Evolutionary conservation across 2,329 filamentous ascomycete species (phyloP), one percentile per base, ranked within the genome.

Genomic region (Cytospora paraplurivora): DNA sequence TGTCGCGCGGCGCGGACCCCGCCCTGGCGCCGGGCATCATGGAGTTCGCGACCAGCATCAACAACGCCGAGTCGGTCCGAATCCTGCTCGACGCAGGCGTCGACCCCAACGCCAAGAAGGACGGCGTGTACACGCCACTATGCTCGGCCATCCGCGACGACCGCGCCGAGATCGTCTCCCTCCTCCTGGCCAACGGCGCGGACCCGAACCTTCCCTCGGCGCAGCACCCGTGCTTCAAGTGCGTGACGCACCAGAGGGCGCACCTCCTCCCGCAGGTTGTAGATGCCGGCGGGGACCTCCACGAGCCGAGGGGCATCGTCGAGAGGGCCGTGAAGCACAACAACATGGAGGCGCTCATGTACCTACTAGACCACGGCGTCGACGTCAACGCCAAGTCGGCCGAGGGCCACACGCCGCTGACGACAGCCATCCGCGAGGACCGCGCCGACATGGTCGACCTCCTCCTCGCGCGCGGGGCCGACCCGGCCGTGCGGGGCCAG

Each of bases 61-160:
- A 89, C 76, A 87, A 85, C 72, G 78, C 87, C 60, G 86, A 88
- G 65, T 83, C 84, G 0, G 81, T 89, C 13, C 78, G 79, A 33
- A 78, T 85, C 33, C 78, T 89, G 3, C 77, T 87, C 56, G 79
- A 83, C 33, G 81, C 83, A 1, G 84, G 84, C 13, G 83, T 88
- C n/a, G 81, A 84, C 54, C 84, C 85, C 50, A 87, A 88, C 66
- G 71, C 78, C 11, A 85, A 84, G 68, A 88, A 88, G 71, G 88
- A 90, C 66, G 85, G 86, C 10, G 82, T 85, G 37, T 90, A 88
- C 73, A 90, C 88, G 0, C 87, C 88, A 0, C 77, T 90, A 0
- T 90, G 88, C 75, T 85, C 87, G 0, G 81, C 87, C 0, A 90
- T 90, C 67, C 85, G 88, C 27, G 88, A 90, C 72, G 84, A 90